Evolutionary conservation across 768 basidiomycete genomes (phyloP).

Genomic region (Leccinum imitatum): DNA sequence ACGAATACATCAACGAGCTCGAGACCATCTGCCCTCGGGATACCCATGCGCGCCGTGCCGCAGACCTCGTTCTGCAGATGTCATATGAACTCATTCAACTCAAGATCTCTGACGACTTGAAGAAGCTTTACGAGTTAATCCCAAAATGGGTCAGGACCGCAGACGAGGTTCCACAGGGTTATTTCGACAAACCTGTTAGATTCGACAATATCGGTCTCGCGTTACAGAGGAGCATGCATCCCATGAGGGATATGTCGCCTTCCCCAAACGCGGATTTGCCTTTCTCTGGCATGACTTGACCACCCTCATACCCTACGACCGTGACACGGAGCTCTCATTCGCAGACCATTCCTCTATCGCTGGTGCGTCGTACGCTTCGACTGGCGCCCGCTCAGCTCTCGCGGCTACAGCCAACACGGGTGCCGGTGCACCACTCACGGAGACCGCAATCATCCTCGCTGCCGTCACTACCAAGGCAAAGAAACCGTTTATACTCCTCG

Average conservation of each 20-base stretch:
- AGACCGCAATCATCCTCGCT: constrained; percentile 76
- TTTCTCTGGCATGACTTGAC: constrained; percentile 93
- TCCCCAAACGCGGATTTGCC: constrained; percentile 50
- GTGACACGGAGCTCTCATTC: constrained; percentile 69
- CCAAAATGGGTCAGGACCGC: too few species aligned
- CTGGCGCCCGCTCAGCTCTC: constrained; percentile 28
- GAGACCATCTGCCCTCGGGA: too few species aligned
- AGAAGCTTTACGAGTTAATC: too few species aligned
- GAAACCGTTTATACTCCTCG: constrained; percentile 76
- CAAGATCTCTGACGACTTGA: too few species aligned
- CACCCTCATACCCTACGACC: constrained; percentile 80
- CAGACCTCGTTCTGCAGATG: too few species aligned
- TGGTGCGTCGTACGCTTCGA: constrained; percentile 42
- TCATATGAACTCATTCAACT: too few species aligned
- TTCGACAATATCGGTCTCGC: too few species aligned
- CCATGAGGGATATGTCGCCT: constrained; percentile 2
- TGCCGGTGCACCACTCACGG: constrained; percentile 51
- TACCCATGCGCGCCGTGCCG: too few species aligned
- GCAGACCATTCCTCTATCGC: constrained; percentile 64
- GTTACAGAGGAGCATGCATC: too few species aligned
- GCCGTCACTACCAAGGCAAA: constrained; percentile 87
- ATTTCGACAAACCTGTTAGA: too few species aligned
- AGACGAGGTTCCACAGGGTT: too few species aligned
- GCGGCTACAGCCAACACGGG: constrained; percentile 32
- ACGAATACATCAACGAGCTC: too few species aligned